These are phyloP conservation scores for Kodamaea derodonti DNA, from an alignment of 1,139 yeast species.

Conservation along the genomic window DNA sequence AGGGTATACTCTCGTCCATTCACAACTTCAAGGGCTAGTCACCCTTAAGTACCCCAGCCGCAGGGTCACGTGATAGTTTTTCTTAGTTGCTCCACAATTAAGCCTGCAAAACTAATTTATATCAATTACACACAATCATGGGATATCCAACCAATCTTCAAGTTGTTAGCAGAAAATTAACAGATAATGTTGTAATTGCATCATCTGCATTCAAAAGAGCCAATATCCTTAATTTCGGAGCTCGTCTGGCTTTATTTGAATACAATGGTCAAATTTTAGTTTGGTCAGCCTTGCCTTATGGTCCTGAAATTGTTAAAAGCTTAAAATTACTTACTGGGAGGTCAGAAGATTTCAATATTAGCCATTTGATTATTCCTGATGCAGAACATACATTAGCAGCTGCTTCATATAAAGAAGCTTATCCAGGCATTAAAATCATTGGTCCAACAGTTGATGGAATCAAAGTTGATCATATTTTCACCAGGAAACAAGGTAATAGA, in stretches of 20 bases:
- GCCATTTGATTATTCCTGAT: conserved; percentile 51
- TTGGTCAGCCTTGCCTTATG: conserved; percentile 63
- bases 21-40: too few relatives aligned
- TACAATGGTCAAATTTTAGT: conserved; percentile 41
- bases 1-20: too few relatives aligned
- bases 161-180: conserved; percentile 40
- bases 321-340: conserved; percentile 32
- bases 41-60: too few relatives aligned
- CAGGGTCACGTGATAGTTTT: too few relatives aligned
- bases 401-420: conserved; percentile 44
- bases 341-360: conserved; percentile 27
- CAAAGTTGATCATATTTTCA: conserved; percentile 31
- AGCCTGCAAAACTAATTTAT: too few relatives aligned
- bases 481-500: conserved; percentile 5
- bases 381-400: conserved; percentile 57
- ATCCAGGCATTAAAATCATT: conserved; percentile 47
- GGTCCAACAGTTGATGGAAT: conserved; percentile 32
- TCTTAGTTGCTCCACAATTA: too few relatives aligned
- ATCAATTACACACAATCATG: conserved; percentile 13
- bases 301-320: conserved; percentile 39
- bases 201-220: conserved; percentile 45
- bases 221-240: conserved; percentile 51
- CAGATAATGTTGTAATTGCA: conserved; percentile 46
- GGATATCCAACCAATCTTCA: conserved; percentile 36
- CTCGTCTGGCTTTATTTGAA: conserved; percentile 48